phyloP scores from a whole-genome alignment of 116 monocot species.

The Phalaenopsis hybrid region DNA sequence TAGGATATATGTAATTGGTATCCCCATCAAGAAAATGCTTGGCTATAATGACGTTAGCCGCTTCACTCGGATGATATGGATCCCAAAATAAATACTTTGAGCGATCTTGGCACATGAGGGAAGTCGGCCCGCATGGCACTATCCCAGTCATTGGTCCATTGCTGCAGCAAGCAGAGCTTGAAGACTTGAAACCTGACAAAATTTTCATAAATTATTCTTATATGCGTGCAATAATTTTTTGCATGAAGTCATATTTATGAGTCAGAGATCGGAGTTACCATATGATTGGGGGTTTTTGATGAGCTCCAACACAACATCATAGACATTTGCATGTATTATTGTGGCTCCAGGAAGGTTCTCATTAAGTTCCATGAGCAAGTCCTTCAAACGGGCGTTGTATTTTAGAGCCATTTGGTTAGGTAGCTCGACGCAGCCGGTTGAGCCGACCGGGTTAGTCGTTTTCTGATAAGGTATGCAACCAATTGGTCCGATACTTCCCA shows the following conservation, averaged over 20 bases:
- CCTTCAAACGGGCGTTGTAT: slow-evolving; percentile 40
- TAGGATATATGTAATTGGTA: slow-evolving; percentile 41
- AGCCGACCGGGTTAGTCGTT: slow-evolving; percentile 32
- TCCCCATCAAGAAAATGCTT: slow-evolving; percentile 56
- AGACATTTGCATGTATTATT: slow-evolving; percentile 56
- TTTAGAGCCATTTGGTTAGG: slow-evolving; percentile 40
- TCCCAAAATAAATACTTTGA: slow-evolving; percentile 53
- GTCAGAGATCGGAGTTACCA: slow-evolving; percentile 16
- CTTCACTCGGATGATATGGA: slow-evolving; percentile 71
- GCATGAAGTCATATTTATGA: too few species aligned
- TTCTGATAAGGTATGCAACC: slow-evolving; percentile 78
- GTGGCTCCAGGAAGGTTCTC: slow-evolving; percentile 45
- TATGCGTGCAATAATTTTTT: too few species aligned
- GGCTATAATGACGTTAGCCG: slow-evolving; percentile 40
- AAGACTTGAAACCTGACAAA: slow-evolving; percentile 27
- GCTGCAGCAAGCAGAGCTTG: slow-evolving; percentile 44
- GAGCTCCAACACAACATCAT: slow-evolving; percentile 48
- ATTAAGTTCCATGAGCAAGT: slow-evolving; percentile 40
- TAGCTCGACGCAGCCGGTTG: slow-evolving; percentile 35
- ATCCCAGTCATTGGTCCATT: slow-evolving; percentile 38
- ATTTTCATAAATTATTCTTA: not conserved
- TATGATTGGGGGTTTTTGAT: slow-evolving; percentile 39
- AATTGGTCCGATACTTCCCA: slow-evolving; percentile 52
- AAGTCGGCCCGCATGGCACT: slow-evolving; percentile 39
- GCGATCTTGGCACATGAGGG: slow-evolving; percentile 40